Base-by-base conservation (phyloP, 1,139 yeast species). In the Yamadazyma blattariae region DNA sequence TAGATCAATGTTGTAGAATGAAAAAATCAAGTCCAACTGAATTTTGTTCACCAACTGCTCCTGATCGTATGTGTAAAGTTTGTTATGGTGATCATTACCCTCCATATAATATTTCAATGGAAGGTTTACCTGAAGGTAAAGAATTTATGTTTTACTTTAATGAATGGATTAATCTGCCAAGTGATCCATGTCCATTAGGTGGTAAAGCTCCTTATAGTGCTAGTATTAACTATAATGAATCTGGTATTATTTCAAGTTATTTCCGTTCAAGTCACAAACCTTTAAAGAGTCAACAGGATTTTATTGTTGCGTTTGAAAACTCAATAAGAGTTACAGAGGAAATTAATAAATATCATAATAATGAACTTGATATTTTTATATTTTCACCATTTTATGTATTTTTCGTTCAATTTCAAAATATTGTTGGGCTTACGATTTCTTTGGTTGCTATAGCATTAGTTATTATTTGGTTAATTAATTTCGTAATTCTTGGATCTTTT, bases 101-200 rank as follows among this genome's bases (percentile, higher is more conserved):
- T 12, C 63, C 70, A 0, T 92, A 94, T 80, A 77, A 76, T 39
- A 74, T 79, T 38, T 67, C 76, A 31, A 88, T 92, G 96, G 67
- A 73, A 9, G 96, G 94, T 0, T 78, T 92, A 50, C 98, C 98
- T 0, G 78, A 77, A 45, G 85, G 81, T 14, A 69, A 70, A 0
- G 83, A 81, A 28, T 92, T 92, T 50, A 77, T 86, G 79, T 65
- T 64, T 32, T 88, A 70, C 51, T 83, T 88, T 54, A 59, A 76
- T 18, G 77, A 82, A 31, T 92, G 98, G 98, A 86, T 92, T 21
- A 70, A 79, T 29, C 87, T 87, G 29, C 80, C 80, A 2, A 84
- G 96, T 39, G 95, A 87, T 49, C 89, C 94, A 3, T 92, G 98
- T 58, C 97, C 97, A 1, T 66, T 92, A 21, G 97, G 96, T 3